Evolutionary conservation across 2,329 filamentous ascomycete genomes (phyloP), one percentile per base, ranked within the genome.

Genomic region (Escovopsis sp.): DNA sequence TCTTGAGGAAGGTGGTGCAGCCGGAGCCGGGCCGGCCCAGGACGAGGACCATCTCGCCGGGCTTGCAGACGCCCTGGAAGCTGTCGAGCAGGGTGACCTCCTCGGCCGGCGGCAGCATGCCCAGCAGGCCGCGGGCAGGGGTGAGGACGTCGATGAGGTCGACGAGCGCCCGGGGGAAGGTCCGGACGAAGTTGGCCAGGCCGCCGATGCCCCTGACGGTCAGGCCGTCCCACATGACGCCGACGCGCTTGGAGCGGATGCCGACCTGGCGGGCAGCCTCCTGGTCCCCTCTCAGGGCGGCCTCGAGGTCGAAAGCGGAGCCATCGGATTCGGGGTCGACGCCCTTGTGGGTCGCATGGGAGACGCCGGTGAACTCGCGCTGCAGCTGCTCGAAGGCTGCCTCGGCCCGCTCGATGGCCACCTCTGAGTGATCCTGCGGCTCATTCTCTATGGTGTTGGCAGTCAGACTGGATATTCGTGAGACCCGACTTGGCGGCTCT

Each of bases 1-100:
- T 67, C 58, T 79, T 81, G 42, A 83, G 67, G 49, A 83, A 81
- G 0, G 79, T 80, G 1, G 78, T 80, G 55, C 79, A 84, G 24
- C 79, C 79, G 1, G 74, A 79, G 0, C 84, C 84, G 0, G 85
- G 85, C 47, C 79, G 74, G 16, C 85, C 85, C 7, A 93, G 67
- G 0, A 93, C 85, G 2, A 93, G 67, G 0, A 89, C 73, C 86
- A 94, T 94, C 66, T 94, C 87, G 1, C 87, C 88, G 0, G 85
- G 83, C 48, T 80, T 78, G 43, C 77, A 75, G 1, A 83, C 70
- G 29, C 81, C 82, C 40, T 68, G 70, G 63, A 88, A 91, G 48
- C 74, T 67, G 46, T 84, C 71, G 20, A 94, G 62, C 37, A 94
- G 79, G 6, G 84, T 79, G 34, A 79, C 73, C 56, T 93, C 81